Evolutionary conservation across 2,329 filamentous ascomycete genomes (phyloP), one percentile per base, ranked within the genome.

Genomic region (Xylaria sp.): DNA sequence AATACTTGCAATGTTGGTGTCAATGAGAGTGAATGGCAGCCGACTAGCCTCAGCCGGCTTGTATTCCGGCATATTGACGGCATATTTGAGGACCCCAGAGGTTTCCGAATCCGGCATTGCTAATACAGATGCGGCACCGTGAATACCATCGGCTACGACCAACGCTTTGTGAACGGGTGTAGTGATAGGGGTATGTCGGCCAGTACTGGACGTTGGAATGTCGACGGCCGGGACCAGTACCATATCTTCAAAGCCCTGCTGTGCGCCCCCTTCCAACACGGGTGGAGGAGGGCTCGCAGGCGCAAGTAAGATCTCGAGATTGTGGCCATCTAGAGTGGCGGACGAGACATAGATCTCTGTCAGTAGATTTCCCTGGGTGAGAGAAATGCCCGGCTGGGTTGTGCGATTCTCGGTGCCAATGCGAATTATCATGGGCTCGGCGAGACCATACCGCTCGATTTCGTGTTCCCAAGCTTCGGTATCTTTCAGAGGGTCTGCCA

Each of bases 151-250:
- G 0, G 89, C 90, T 9, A 97, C 86, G 10, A 98, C 75, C 18
- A 98, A 81, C 0, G 91, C 89, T 77, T 91, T 92, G 78, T 98
- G 95, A 0, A 98, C 94, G 0, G 95, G 94, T 54, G 93, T 94
- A 7, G 90, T 89, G 51, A 96, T 85, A 18, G 90, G 86, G 13
- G 90, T 89, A 66, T 89, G 86, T 69, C 89, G 85, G 9, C 90
- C 90, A 18, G 88, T 88, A 69, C 85, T 86, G 15, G 91, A 90
- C 6, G 84, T 86, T 1, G 88, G 88, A 51, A 93, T 92, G 23
- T 92, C 89, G 41, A 97, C 86, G 0, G 86, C 86, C 2, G 94
- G 94, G 20, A 93, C 91, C n/a, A 97, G 85, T 13, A 94, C 83
- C 0, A 88, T 84, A 70, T 94, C 91, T 68, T 87, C 85, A 4